Evolutionary conservation across 768 basidiomycete genomes (phyloP), one percentile per base, ranked within the genome.

Genomic region (Trametes gibbosa): DNA sequence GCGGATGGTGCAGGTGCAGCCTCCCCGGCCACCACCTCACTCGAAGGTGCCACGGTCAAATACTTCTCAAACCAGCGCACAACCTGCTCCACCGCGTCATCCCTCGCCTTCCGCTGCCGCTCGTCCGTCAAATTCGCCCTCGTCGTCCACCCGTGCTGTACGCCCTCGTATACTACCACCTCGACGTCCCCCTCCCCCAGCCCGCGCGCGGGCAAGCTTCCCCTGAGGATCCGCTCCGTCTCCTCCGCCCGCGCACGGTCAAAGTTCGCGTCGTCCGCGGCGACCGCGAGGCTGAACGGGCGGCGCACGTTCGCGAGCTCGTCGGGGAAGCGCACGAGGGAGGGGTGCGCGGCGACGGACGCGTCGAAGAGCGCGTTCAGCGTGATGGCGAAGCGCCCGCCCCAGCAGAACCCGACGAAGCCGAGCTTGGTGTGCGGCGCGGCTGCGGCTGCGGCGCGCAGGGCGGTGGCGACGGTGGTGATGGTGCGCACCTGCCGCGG

Each of bases 361-460:
- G 65, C 65, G 59, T 66, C 65, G 55, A 63, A 66, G 21, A 48
- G 50, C 46, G 37, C 24, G 56, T 66, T 66, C 56, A 56, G 55
- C 53, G 62, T 53, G 59, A 66, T 59, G 25, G 65, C 65, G 54
- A 58, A 66, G 53, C 65, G 62, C 16, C 65, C 65, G 53, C 65
- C 65, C 59, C 62, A 66, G 62, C 65, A 66, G 62, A 61, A 66
- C 50, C 65, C 65, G 35, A 58, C 57, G 51, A 61, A 61, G 12
- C 65, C 65, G 53, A 66, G 39, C 50, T 59, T 63, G 16, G 60
- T 56, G 39, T 12, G 24, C 24, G n/a, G n/a, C n/a, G n/a, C n/a
- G n/a, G n/a, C n/a, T n/a, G 59, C 29, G 21, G 43, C 39, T 25
- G 53, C 45, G 32, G 40, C 24, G 50, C 61, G 61, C 35, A 65